Evolutionary conservation across 495 filamentous ascomycete genomes (phyloP), one percentile per base, ranked within the genome.

Genomic region (Umbilicaria muhlenbergii): DNA sequence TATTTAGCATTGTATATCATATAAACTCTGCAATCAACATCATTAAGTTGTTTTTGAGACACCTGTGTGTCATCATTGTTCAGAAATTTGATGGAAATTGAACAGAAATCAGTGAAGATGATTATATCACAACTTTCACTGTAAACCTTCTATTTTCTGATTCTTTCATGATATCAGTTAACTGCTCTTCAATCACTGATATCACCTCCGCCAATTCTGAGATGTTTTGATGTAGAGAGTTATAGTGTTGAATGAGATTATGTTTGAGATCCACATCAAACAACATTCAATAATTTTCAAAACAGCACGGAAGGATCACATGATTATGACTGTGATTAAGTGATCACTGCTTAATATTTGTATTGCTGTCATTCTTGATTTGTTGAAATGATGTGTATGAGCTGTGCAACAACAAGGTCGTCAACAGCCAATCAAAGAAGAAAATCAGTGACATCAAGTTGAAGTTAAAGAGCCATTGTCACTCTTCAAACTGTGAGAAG

Each of bases 231-330:
- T 32, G 8, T 5, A 43, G 32, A 18, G 41, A 43, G 15, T 43
- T n/a, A 34, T 43, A 43, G 2, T 43, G 32, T 43, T n/a, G 41
- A n/a, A 43, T 43, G 15, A 18, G 3, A 17, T 21, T 43, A 43
- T 34, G 41, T 21, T 36, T 43, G 41, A 43, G 41, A n/a, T 43
- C 41, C 15, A 43, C 32, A 12, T 43, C 41, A 36, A 35, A 43
- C 41, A 43, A 18, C 11, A 32, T 43, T 32, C 41, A 43, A 43
- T 43, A 32, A 19, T 10, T 19, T 35, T 35, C 7, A 36, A 35
- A 35, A n/a, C 41, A 43, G 41, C 41, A 43, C 14, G 32, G 41
- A 43, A 43, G 41, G 32, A 43, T 43, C 14, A 43, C 32, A 8
- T 24, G 41, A 19, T 43, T 32, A 36, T 43, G 24, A 8, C 15